Evolutionary conservation across 352 stramenopile species (phyloP).

Genomic region (Globisporangium takayamanum): DNA sequence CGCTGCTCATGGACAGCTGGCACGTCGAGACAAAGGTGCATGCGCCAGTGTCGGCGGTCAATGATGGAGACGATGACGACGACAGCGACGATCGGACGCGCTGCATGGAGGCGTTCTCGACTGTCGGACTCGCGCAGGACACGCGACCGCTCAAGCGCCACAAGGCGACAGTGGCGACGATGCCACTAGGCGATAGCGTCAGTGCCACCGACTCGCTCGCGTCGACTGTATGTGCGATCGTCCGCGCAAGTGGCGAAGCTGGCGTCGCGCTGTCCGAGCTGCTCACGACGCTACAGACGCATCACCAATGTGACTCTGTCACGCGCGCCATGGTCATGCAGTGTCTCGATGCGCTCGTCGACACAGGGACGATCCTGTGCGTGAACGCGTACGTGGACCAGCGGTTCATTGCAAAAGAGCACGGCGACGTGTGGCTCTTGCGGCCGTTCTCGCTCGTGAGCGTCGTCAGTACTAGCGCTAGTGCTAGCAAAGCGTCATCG

Average conservation of each 20-base stretch:
- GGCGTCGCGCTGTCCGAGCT: conserved; percentile 30
- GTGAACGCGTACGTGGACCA: conserved; percentile 69
- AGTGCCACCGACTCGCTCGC: conserved; percentile 15
- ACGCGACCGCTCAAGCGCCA: conserved; percentile 11
- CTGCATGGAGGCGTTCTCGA: conserved; percentile 51
- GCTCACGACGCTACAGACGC: conserved; percentile 14
- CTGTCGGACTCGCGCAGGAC: background rate
- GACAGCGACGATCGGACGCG: conserved; percentile 24
- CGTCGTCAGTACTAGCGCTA: background rate
- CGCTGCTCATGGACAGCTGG: conserved; percentile 63
- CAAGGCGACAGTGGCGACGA: conserved; percentile 2
- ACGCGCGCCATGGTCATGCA: conserved; percentile 15
- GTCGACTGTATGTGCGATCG: conserved; percentile 19
- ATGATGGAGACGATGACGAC: conserved; percentile 12
- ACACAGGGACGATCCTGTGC: conserved; percentile 45
- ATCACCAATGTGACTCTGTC: background rate
- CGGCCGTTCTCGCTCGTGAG: conserved; percentile 54
- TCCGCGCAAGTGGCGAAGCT: conserved; percentile 38
- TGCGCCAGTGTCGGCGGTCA: conserved; percentile 6
- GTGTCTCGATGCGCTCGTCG: conserved; percentile 42
- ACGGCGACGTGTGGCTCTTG: conserved; percentile 62
- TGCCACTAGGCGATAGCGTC: background rate
- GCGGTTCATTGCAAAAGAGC: conserved; percentile 58
- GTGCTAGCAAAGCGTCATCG: background rate
- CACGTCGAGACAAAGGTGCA: conserved; percentile 63